Conservation (phyloP, 1,284 basidiomycete genomes). For the Heliocybe sulcata region DNA sequence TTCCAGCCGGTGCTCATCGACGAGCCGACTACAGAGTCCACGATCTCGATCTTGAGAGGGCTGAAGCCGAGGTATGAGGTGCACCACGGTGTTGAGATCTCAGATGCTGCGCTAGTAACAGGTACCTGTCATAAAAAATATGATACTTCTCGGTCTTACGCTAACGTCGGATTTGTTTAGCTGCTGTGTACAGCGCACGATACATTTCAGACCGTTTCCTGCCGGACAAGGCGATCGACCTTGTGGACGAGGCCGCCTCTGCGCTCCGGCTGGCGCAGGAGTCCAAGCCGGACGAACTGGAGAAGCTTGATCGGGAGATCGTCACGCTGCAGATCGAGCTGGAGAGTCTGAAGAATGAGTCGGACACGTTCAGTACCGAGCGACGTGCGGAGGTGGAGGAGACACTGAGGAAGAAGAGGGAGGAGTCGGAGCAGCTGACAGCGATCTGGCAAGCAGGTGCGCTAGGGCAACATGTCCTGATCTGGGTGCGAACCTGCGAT, state of each 20-base stretch:
- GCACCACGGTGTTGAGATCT: constrained; percentile 89
- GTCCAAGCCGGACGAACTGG: constrained; percentile 82
- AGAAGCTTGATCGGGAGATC: constrained; percentile 77
- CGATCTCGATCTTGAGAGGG: constrained; percentile 86
- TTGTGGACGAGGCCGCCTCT: constrained; percentile 88
- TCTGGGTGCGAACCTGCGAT: background rate
- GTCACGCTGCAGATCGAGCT: constrained; percentile 88
- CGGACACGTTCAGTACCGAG: constrained; percentile 75
- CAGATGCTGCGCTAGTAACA: constrained; percentile 82
- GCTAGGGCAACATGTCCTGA: constrained; percentile 10
- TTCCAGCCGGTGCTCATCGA: constrained; percentile 87
- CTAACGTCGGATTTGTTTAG: constrained; percentile 21
- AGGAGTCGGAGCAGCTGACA: constrained; percentile 56
- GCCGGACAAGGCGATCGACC: constrained; percentile 87
- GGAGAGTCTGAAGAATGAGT: constrained; percentile 85
- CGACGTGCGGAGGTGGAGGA: constrained; percentile 62
- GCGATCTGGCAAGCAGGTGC: constrained; percentile 68
- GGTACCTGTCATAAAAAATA: constrained; percentile 26
- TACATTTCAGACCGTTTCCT: constrained; percentile 85
- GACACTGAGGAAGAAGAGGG: constrained; percentile 51
- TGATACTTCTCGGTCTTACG: constrained; percentile 1
- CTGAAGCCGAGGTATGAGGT: constrained; percentile 83
- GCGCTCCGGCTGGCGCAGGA: constrained; percentile 88
- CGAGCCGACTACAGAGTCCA: constrained; percentile 82
- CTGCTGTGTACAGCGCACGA: constrained; percentile 76